Evolutionary conservation across 2,329 filamentous ascomycete genomes (phyloP).

Genomic region (Talaromyces islandicus): DNA sequence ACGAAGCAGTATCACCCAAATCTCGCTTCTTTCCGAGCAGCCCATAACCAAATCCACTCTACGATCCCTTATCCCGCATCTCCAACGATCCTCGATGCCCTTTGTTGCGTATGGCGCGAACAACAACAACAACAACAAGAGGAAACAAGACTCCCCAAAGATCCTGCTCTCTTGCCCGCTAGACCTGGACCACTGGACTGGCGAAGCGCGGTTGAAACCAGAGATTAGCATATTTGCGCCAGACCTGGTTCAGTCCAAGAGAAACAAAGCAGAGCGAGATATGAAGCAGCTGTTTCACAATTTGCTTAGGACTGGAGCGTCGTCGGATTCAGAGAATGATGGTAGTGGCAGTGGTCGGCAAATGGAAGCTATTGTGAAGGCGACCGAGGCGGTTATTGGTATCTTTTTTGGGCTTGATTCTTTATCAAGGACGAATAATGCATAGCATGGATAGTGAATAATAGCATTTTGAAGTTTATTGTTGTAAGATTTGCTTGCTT

Average conservation of each 20-base stretch:
- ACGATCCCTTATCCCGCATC: constrained; percentile 27
- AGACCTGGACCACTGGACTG: constrained; percentile 33
- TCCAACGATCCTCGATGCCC: constrained; percentile 30
- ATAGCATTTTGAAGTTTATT: neutral
- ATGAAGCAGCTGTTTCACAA: constrained; percentile 32
- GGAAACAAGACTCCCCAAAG: constrained; percentile 5
- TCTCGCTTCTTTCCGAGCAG: constrained; percentile 7
- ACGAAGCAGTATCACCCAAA: neutral
- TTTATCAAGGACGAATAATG: neutral
- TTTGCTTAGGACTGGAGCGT: constrained; percentile 19
- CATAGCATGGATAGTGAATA: neutral
- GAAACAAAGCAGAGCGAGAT: constrained; percentile 30
- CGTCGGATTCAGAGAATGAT: constrained; percentile 8
- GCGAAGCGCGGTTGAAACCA: constrained; percentile 32
- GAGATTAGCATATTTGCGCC: constrained; percentile 27
- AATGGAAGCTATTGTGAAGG: constrained; percentile 26
- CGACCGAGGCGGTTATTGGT: constrained; percentile 28
- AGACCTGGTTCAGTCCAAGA: constrained; percentile 4
- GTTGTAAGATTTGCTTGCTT: neutral
- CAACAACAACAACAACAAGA: too few species aligned
- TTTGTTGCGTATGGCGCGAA: constrained; percentile 15
- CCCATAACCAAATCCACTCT: constrained; percentile 19
- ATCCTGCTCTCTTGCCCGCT: constrained; percentile 31
- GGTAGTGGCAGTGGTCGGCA: constrained; percentile 12
- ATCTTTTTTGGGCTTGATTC: constrained; percentile 22